These are phyloP conservation scores for Luffa acutangula DNA, from an alignment of 306 rosid species.

Conservation along the genomic window DNA sequence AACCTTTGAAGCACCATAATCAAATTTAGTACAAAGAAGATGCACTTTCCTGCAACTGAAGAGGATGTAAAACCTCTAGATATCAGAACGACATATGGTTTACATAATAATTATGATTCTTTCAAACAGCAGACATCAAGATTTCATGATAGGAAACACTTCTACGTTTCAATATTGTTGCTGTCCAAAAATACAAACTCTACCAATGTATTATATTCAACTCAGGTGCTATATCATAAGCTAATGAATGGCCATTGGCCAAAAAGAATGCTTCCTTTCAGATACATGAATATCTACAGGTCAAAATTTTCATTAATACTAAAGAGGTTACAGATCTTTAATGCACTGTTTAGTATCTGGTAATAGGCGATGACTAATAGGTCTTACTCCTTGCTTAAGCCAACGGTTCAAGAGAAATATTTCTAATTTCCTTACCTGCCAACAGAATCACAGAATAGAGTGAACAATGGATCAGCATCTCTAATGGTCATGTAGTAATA, in stretches of 20 bases:
- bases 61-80: not conserved
- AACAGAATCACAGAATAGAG: slow-evolving; percentile 5
- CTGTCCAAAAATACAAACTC: not conserved
- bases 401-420: slow-evolving; percentile 48
- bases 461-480: slow-evolving; percentile 9
- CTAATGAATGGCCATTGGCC: not conserved
- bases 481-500: not conserved
- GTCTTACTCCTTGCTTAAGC: slow-evolving; percentile 62
- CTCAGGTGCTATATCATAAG: not conserved
- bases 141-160: not conserved
- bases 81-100: not conserved
- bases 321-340: slow-evolving; percentile 34
- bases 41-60: not conserved
- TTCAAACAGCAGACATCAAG: not conserved
- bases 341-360: slow-evolving; percentile 44
- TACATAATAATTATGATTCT: not conserved
- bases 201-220: not conserved
- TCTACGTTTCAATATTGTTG: not conserved
- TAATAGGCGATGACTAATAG: slow-evolving; percentile 49
- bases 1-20: not conserved
- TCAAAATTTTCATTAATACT: not conserved
- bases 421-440: slow-evolving; percentile 78
- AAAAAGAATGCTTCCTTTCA: not conserved
- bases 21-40: not conserved
- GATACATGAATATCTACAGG: slow-evolving; percentile 8